These are phyloP conservation scores for Rhodofomes roseus DNA, from an alignment of 1,284 basidiomycete genomes.

Conservation along the genomic window DNA sequence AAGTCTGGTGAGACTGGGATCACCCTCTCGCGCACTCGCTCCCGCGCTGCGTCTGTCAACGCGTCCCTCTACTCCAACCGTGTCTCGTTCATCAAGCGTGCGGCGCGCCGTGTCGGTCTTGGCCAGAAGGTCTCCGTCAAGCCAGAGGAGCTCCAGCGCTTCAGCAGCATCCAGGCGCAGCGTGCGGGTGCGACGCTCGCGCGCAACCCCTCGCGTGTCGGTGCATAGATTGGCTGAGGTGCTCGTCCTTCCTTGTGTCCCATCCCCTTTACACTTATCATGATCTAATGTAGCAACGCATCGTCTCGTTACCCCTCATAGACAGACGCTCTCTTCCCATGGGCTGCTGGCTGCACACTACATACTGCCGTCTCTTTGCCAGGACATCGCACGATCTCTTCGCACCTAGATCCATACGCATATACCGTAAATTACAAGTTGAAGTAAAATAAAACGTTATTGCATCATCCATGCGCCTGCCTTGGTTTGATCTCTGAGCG, in stretches of 20 bases:
- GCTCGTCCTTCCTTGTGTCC: background rate
- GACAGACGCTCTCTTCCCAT: background rate
- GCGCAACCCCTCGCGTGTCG: constrained; percentile 68
- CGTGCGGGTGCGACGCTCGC: constrained; percentile 74
- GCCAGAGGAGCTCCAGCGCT: constrained; percentile 80
- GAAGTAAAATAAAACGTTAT: background rate
- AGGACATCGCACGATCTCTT: constrained; percentile 1
- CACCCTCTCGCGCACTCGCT: constrained; percentile 83
- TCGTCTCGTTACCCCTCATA: constrained; percentile 2
- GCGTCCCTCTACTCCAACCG: constrained; percentile 94
- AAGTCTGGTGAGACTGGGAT: constrained; percentile 42
- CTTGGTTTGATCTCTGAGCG: no score
- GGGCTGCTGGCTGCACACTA: background rate
- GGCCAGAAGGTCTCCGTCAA: constrained; percentile 77
- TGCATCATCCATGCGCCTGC: background rate
- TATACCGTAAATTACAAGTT: background rate
- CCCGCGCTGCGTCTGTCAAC: constrained; percentile 87
- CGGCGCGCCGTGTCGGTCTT: constrained; percentile 82
- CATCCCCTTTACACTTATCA: background rate
- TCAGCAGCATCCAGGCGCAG: constrained; percentile 82
- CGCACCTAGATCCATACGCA: background rate
- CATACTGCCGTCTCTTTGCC: background rate
- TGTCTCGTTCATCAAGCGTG: constrained; percentile 84
- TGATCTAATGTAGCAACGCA: background rate
- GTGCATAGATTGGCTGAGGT: constrained; percentile 23